Percentiles rank a stretch among this genome's conserved stretches.
Evolutionary conservation across 495 filamentous ascomycete genomes (phyloP).

Genomic region (Sordaria brevicollis): DNA sequence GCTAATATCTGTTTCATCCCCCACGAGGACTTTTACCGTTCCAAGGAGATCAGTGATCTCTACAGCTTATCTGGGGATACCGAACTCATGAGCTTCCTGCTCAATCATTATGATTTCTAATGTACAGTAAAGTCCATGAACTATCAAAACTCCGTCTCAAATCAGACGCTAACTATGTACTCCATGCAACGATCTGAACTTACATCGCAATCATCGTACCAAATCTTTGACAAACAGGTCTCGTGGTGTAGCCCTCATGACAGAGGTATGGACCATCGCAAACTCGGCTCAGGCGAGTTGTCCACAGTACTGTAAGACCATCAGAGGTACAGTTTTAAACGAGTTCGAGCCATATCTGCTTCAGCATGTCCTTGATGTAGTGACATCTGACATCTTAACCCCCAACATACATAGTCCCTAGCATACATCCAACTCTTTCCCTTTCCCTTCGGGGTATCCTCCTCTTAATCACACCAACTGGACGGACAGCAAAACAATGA

Average conservation of each 20-base stretch:
- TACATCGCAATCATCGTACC: not conserved
- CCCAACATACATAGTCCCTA: not conserved
- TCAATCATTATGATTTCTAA: not conserved
- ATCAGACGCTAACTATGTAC: not conserved
- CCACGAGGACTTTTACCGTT: too few species aligned
- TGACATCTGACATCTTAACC: not conserved
- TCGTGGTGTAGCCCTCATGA: not conserved
- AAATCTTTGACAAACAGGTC: not conserved
- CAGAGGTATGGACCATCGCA: not conserved
- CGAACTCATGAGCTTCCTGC: not conserved
- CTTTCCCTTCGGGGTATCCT: not conserved
- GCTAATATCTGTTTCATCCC: too few species aligned
- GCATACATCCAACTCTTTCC: not conserved
- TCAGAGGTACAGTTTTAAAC: not conserved
- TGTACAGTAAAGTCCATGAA: not conserved
- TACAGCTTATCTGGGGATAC: not conserved
- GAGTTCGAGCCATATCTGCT: not conserved
- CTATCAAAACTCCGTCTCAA: not conserved
- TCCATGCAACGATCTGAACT: not conserved
- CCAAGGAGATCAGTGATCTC: not conserved
- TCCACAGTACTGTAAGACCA: not conserved
- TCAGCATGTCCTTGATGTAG: not conserved
- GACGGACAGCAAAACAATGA: not conserved
- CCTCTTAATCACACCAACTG: not conserved
- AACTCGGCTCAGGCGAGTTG: not conserved